A percentile compares a stretch with the other conserved stretches of the same genome.
Evolutionary conservation across 352 stramenopile species (phyloP).

Genomic region (Globisporangium emineosum): DNA sequence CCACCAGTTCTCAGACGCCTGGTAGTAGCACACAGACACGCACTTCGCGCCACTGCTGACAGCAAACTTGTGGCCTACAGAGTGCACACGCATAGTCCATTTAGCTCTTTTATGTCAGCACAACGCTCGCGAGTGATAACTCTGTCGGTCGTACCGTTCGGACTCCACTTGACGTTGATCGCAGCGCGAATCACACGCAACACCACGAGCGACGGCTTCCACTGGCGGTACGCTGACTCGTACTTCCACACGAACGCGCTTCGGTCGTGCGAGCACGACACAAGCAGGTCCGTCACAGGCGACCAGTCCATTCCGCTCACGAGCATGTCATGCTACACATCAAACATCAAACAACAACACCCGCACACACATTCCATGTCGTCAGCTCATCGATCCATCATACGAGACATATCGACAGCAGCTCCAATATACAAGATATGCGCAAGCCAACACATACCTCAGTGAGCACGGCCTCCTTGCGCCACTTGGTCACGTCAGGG

Average conservation of each 20-base stretch:
- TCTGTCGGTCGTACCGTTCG: constrained; percentile 53
- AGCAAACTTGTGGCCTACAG: constrained; percentile 89
- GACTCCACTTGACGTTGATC: constrained; percentile 93
- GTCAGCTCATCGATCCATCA: neutral
- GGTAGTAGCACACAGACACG: constrained; percentile 92
- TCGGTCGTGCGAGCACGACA: constrained; percentile 93
- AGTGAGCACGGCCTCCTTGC: constrained; percentile 81
- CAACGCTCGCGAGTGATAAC: neutral
- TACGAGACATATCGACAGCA: neutral
- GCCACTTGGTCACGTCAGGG: constrained; percentile 75
- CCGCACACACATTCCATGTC: neutral
- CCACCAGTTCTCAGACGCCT: constrained; percentile 93
- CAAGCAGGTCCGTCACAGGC: constrained; percentile 90
- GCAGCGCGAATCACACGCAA: constrained; percentile 90
- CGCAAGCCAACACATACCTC: constrained; percentile 29
- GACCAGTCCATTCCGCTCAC: constrained; percentile 93
- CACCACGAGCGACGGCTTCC: constrained; percentile 91
- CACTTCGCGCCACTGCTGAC: constrained; percentile 92
- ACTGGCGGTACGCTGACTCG: constrained; percentile 78
- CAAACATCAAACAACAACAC: neutral
- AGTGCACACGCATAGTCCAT: constrained; percentile 9
- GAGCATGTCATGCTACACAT: constrained; percentile 89
- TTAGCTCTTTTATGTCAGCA: neutral
- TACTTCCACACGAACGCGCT: constrained; percentile 95
- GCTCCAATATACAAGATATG: neutral